Evolutionary conservation across 1,139 yeast genomes (phyloP).

Genomic region (Diutina catenulata): DNA sequence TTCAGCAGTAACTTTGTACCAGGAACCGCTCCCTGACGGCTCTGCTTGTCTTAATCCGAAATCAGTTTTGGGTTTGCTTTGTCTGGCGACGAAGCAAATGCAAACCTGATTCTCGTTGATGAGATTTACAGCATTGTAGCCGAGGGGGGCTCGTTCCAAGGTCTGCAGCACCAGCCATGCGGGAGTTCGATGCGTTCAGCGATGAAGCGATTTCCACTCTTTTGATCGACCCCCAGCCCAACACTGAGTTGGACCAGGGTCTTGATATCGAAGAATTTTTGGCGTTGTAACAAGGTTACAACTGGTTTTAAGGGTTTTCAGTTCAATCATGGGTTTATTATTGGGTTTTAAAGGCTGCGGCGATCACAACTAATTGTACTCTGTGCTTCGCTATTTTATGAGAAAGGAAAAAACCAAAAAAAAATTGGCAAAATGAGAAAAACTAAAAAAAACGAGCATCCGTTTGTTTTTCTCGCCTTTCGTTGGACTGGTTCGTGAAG

Average conservation of each 20-base stretch:
- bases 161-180: constrained; percentile 35
- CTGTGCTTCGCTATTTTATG: no score
- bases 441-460: constrained; percentile 5
- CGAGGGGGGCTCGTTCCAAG: constrained; percentile 14
- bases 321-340: constrained; percentile 5
- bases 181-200: constrained; percentile 12
- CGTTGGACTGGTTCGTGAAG: neutral
- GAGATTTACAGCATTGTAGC: constrained; percentile 29
- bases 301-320: neutral
- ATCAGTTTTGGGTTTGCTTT: neutral
- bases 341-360: constrained; percentile 1
- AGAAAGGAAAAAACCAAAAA: constrained; percentile 1
- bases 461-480: constrained; percentile 5
- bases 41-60: constrained; percentile 21
- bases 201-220: constrained; percentile 10
- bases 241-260: constrained; percentile 6
- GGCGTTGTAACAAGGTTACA: constrained; percentile 12
- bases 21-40: constrained; percentile 10
- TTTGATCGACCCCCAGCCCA: constrained; percentile 8
- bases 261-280: constrained; percentile 20
- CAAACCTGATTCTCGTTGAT: constrained; percentile 9
- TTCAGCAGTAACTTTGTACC: constrained; percentile 39
- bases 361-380: neutral
- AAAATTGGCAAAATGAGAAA: neutral
- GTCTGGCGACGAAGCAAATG: constrained; percentile 16